A percentile compares a stretch with the other conserved stretches of the same genome.
phyloP scores from a whole-genome alignment of 2,329 filamentous ascomycete genomes.

The Chaetomium olivaceum region DNA sequence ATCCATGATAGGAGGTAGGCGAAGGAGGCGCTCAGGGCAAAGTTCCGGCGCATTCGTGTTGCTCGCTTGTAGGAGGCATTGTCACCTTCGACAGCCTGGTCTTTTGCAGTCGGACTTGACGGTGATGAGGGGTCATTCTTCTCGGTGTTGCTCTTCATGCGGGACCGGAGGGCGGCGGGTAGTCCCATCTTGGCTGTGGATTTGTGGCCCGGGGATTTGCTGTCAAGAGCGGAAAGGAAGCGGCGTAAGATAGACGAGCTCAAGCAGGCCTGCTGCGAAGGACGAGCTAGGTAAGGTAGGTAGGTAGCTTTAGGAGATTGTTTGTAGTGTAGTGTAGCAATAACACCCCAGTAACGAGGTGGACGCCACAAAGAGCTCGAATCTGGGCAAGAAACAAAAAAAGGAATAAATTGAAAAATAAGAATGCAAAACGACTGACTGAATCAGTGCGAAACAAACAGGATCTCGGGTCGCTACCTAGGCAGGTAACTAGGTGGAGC shows the following conservation, averaged over 20 bases:
- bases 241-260: not conserved
- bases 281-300: not conserved
- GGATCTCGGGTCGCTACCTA: not conserved
- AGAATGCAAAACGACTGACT: not conserved
- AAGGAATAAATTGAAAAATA: not conserved
- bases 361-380: constrained; percentile 1
- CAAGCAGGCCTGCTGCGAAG: constrained; percentile 20
- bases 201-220: not conserved
- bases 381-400: not conserved
- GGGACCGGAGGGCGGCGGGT: constrained; percentile 29
- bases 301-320: not conserved
- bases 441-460: constrained; percentile 9
- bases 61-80: constrained; percentile 37
- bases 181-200: constrained; percentile 24
- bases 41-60: constrained; percentile 57
- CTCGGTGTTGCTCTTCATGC: constrained; percentile 20
- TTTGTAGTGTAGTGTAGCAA: not conserved
- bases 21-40: constrained; percentile 64
- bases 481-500: not conserved
- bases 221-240: not conserved
- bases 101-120: constrained; percentile 12
- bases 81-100: constrained; percentile 3
- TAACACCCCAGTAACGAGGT: not conserved
- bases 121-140: constrained; percentile 13
- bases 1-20: constrained; percentile 73